Conservation (phyloP, 192 early-diverging fungal species). For the Umbelopsis ramanniana region DNA sequence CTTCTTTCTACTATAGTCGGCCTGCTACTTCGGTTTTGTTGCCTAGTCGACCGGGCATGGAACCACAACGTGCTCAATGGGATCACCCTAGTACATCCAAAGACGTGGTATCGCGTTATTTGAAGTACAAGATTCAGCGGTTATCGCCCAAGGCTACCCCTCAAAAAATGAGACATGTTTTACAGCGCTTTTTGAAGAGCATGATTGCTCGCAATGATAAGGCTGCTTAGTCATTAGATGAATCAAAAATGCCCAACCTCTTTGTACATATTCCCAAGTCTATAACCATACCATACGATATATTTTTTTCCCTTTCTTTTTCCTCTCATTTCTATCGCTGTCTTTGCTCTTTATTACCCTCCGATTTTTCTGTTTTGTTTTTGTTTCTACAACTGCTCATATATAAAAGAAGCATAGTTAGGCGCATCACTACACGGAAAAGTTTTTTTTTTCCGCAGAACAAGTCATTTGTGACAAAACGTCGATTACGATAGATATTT, state of each 20-base stretch:
- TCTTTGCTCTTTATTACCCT: no score
- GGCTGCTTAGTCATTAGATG: not conserved
- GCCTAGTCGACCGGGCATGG: constrained; percentile 18
- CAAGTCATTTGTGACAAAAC: no score
- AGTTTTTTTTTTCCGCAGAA: no score
- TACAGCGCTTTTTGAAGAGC: constrained; percentile 38
- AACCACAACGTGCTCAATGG: not conserved
- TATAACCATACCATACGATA: no score
- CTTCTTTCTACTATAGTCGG: constrained; percentile 42
- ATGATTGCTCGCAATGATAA: constrained; percentile 27
- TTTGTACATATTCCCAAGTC: constrained; percentile 2
- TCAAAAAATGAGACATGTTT: constrained; percentile 38
- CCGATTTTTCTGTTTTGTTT: no score
- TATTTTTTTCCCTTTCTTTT: not conserved
- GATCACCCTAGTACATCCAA: constrained; percentile 18
- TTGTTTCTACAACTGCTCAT: no score
- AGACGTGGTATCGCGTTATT: constrained; percentile 33
- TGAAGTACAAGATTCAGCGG: constrained; percentile 32
- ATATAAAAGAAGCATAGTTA: no score
- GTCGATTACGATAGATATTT: not conserved
- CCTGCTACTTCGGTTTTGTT: constrained; percentile 29
- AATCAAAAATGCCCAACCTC: not conserved
- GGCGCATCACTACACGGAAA: no score
- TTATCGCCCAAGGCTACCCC: constrained; percentile 40
- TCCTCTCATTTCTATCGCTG: not conserved